phyloP scores from a whole-genome alignment of 257 asterid species.

The Nicotiana knightiana region DNA sequence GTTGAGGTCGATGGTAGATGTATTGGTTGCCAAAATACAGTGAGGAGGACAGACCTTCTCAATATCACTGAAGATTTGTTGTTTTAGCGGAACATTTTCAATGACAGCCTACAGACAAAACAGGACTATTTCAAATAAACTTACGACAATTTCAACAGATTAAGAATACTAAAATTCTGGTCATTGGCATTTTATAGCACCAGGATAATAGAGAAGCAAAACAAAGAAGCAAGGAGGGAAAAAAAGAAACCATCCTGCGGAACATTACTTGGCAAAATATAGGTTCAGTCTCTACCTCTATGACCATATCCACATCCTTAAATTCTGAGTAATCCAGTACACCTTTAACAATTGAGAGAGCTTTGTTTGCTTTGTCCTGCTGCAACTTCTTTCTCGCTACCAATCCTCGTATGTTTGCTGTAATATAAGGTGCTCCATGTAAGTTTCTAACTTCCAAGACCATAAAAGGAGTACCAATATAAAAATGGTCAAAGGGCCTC shows the following conservation, averaged over 20 bases:
- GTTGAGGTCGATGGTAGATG: slow-evolving; percentile 92
- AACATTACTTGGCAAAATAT: not conserved
- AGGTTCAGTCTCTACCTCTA: slow-evolving; percentile 50
- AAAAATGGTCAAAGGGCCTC: slow-evolving; percentile 1
- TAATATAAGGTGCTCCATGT: slow-evolving; percentile 15
- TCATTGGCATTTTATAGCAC: not conserved
- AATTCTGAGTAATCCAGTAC: slow-evolving; percentile 77
- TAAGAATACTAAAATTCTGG: not conserved
- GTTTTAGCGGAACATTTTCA: slow-evolving; percentile 75
- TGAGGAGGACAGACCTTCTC: slow-evolving; percentile 92
- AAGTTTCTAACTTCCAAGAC: slow-evolving; percentile 7
- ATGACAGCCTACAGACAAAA: slow-evolving; percentile 80
- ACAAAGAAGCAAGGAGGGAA: not conserved
- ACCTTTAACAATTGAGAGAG: slow-evolving; percentile 70
- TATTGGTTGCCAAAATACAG: slow-evolving; percentile 91
- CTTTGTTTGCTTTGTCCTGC: slow-evolving; percentile 67
- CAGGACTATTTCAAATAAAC: slow-evolving; percentile 17
- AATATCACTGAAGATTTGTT: slow-evolving; percentile 67
- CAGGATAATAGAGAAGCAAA: not conserved
- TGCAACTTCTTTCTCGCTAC: slow-evolving; percentile 70
- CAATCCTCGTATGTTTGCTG: slow-evolving; percentile 70
- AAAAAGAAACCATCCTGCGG: not conserved
- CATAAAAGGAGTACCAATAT: not conserved
- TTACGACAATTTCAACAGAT: not conserved
- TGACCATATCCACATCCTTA: slow-evolving; percentile 88